A percentile compares a stretch with the other conserved stretches of the same genome.
phyloP scores from a whole-genome alignment of 2,329 filamentous ascomycete genomes.

The Penicillium sclerotigenum region DNA sequence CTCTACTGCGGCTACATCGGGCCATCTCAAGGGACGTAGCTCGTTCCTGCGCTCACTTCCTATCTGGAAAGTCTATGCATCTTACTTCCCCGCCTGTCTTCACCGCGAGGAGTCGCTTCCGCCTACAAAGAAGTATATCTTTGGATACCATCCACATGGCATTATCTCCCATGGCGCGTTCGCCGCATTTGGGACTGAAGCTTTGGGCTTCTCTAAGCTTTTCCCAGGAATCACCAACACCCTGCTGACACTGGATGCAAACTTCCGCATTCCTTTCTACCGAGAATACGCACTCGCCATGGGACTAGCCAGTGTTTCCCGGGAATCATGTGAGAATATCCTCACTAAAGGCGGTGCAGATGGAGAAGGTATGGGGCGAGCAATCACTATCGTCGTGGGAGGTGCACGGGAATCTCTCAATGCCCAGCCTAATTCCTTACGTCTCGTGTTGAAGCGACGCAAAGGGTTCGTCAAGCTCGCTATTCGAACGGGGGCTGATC shows the following conservation, averaged over 20 bases:
- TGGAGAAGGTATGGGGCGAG: constrained; percentile 82
- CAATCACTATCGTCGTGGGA: constrained; percentile 92
- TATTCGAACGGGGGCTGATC: constrained; percentile 83
- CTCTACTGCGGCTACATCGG: constrained; percentile 73
- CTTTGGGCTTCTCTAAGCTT: constrained; percentile 77
- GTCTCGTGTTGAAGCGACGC: constrained; percentile 74
- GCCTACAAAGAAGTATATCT: constrained; percentile 85
- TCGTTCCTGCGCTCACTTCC: constrained; percentile 69
- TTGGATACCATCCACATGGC: constrained; percentile 95
- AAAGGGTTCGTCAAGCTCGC: constrained; percentile 95
- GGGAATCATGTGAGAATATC: constrained; percentile 86
- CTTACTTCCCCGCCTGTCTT: constrained; percentile 84
- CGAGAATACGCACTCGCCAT: constrained; percentile 89
- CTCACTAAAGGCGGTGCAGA: constrained; percentile 75
- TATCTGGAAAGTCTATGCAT: constrained; percentile 85
- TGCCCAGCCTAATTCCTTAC: constrained; percentile 72
- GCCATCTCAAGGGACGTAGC: constrained; percentile 70
- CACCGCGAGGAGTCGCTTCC: constrained; percentile 80
- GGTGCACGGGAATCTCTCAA: constrained; percentile 90
- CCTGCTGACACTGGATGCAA: constrained; percentile 87
- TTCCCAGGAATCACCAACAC: constrained; percentile 96
- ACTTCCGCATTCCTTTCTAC: constrained; percentile 91
- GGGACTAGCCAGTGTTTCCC: constrained; percentile 83
- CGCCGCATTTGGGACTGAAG: constrained; percentile 85
- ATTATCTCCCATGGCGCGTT: constrained; percentile 98